Base-by-base conservation (phyloP, 2,329 filamentous ascomycete genomes). In the Epichloe coenophiala region DNA sequence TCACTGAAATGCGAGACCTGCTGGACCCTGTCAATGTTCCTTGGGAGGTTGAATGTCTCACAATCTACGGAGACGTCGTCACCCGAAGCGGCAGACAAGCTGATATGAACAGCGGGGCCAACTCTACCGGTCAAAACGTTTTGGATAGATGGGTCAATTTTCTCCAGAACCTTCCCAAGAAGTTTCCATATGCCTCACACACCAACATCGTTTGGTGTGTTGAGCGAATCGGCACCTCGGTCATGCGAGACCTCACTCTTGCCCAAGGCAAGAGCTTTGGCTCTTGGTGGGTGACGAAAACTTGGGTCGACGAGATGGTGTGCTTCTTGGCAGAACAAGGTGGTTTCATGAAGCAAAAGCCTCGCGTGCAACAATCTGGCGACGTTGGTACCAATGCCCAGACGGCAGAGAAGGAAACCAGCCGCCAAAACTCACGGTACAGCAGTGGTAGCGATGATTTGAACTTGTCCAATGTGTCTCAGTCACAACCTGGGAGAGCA, bases 201-300 rank as follows among this genome's bases (percentile, higher is more conserved):
- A 74, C 83, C 2, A 84, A 86, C 40, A 77, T 94, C 51, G 78
- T 93, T 9, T 84, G 83, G 67, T 88, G 83, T 56, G 82, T 91
- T 40, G 83, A 88, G 58, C 77, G 82, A 23, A 72, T 93, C 21
- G 84, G 86, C 12, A 88, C 84, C 7, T 81, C 85, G 19, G 83
- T 87, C 17, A 80, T 93, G 71, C 77, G 88, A 50, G 88, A 94
- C 59, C 77, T 94, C 51, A 93, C 87, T 1, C 81, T 93, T 47
- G 76, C 80, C 40, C 83, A 86, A 56, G 86, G 84, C 17, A 81
- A 83, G 61, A 90, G 85, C 61, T 94, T 91, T 61, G 84, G 86
- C n/a, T 83, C 86, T 5, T 94, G 88, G 88, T 93, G 87, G 87
- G 86, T 96, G 52, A 89, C 89, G 3, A 95, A 96, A 65, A 90